A percentile compares a stretch with the other conserved stretches of the same genome.
Conservation (phyloP, 2,329 filamentous ascomycete species). For the Ophiosphaerella korrae region DNA sequence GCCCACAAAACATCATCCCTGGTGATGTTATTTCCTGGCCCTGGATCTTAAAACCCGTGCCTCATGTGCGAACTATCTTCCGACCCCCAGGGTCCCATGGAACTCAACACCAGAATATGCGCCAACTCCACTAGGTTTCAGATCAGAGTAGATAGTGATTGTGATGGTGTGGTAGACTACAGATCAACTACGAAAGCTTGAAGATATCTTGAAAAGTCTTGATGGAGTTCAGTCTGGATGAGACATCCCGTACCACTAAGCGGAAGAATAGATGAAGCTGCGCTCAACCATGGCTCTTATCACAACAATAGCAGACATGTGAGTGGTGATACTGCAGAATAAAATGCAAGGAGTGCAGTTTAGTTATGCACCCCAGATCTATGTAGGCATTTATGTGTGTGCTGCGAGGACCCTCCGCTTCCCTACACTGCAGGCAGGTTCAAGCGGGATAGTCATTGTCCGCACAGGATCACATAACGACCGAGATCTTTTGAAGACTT, state of each 20-base stretch:
- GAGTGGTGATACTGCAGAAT: conserved; percentile 5
- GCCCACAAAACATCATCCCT: not conserved
- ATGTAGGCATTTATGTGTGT: not conserved
- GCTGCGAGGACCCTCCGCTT: not conserved
- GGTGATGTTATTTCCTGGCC: not conserved
- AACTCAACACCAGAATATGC: conserved; percentile 2
- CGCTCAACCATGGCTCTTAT: not conserved
- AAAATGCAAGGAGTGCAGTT: conserved; percentile 11
- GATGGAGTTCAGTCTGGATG: not conserved
- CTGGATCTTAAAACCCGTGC: not conserved
- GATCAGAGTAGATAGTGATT: not conserved
- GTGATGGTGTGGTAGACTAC: not conserved
- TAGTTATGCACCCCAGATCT: conserved; percentile 24
- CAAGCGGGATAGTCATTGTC: conserved; percentile 6
- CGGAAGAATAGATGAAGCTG: not conserved
- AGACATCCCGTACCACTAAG: not conserved
- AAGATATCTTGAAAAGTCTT: not conserved
- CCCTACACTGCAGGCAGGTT: conserved; percentile 2
- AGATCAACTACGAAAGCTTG: not conserved
- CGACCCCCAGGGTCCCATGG: conserved; percentile 1
- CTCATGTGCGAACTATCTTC: not conserved
- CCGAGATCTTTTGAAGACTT: not conserved
- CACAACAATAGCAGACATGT: conserved; percentile 1
- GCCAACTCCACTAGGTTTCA: conserved; percentile 1
- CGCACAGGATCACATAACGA: not conserved